phyloP scores from a whole-genome alignment of 306 rosid genomes.

The cucumber (Cucumis sativus) region Cucumber_9930_V3 NC_026657.2:7646001-7646500 shows the following conservation, averaged over 20 bases:
- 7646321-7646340: slow-evolving; percentile 76
- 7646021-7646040: slow-evolving; percentile 68
- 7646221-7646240: slow-evolving; percentile 39
- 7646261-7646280: background rate
- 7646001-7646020: slow-evolving; percentile 80
- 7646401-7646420: slow-evolving; percentile 12
- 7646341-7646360: slow-evolving; percentile 93
- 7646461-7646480: background rate
- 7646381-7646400: slow-evolving; percentile 28
- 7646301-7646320: slow-evolving; percentile 74
- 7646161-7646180: slow-evolving; percentile 71
- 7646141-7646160: slow-evolving; percentile 82
- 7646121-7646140: background rate
- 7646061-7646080: background rate
- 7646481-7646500: slow-evolving; percentile 48
- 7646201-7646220: slow-evolving; percentile 86
- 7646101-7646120: background rate
- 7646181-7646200: slow-evolving; percentile 90
- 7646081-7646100: background rate
- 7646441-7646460: background rate
- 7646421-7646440: background rate
- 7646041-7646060: background rate
- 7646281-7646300: slow-evolving; percentile 13
- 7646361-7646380: slow-evolving; percentile 75
- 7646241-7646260: slow-evolving; percentile 7